phyloP scores from a whole-genome alignment of 164 flowering plant genomes.

The Aristolochia californica region DNA sequence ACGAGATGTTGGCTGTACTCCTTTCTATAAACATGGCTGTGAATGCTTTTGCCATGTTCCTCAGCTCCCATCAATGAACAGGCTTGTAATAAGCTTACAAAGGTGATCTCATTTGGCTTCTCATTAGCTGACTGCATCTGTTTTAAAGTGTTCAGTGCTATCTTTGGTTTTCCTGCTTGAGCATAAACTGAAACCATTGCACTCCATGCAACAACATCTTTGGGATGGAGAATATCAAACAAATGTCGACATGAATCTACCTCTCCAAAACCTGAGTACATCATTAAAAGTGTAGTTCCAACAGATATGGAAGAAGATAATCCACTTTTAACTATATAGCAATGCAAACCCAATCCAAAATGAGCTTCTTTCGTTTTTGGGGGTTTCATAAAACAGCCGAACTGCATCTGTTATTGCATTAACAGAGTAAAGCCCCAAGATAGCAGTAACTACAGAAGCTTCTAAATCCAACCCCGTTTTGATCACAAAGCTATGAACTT shows the following conservation, averaged over 20 bases:
- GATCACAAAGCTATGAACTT: constrained; percentile 30
- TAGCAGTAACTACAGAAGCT: constrained; percentile 31
- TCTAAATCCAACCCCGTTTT: constrained; percentile 39
- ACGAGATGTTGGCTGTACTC: constrained; percentile 35
- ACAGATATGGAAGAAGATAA: constrained; percentile 23
- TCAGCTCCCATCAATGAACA: constrained; percentile 30
- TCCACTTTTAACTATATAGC: constrained; percentile 31
- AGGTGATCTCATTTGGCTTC: constrained; percentile 40
- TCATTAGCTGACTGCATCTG: constrained; percentile 33
- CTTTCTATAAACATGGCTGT: constrained; percentile 27
- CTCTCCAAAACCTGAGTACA: constrained; percentile 43
- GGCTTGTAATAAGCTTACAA: constrained; percentile 44
- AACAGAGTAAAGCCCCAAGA: constrained; percentile 31
- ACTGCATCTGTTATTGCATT: constrained; percentile 18
- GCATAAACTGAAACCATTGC: constrained; percentile 42
- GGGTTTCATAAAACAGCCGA: constrained; percentile 26
- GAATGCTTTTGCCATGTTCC: constrained; percentile 38
- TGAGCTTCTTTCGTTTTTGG: constrained; percentile 19
- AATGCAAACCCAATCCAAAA: constrained; percentile 29
- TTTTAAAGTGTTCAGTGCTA: constrained; percentile 28
- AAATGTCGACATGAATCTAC: constrained; percentile 18
- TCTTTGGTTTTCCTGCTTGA: constrained; percentile 22
- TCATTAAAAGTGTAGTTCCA: constrained; percentile 36
- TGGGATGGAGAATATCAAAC: constrained; percentile 29
- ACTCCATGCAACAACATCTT: constrained; percentile 53